Conservation (phyloP, 139 green algal species). For the Tetradesmus lagerheimii region DNA sequence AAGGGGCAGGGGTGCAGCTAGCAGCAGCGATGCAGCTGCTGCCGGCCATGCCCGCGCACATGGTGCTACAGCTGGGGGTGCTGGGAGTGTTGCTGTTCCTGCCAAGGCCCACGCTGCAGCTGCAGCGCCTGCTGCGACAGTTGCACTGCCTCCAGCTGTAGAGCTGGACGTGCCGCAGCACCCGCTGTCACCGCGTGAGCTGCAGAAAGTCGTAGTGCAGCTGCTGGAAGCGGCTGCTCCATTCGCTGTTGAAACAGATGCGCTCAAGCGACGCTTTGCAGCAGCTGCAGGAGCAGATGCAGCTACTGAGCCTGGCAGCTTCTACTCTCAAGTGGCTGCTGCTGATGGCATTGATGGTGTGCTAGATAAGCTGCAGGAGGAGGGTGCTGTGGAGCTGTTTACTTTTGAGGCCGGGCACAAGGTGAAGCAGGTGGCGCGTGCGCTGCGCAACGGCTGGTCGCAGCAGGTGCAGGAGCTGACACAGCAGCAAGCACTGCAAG, state of each 20-base stretch:
- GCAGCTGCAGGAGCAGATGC: background rate
- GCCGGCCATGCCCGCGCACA: background rate
- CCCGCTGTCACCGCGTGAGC: background rate
- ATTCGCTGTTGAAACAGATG: background rate
- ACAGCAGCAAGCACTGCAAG: background rate
- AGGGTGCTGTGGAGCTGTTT: constrained; percentile 13
- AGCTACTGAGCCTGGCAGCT: background rate
- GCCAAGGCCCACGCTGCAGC: too few species aligned
- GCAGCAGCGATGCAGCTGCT: background rate
- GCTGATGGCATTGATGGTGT: background rate
- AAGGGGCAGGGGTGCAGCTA: background rate
- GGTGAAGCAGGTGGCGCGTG: background rate
- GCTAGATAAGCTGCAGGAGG: background rate
- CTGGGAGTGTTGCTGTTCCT: background rate
- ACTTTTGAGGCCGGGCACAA: background rate
- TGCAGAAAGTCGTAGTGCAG: background rate
- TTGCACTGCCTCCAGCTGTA: background rate
- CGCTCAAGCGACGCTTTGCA: background rate
- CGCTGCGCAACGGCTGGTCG: background rate
- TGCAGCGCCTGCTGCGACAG: too few species aligned
- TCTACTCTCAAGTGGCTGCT: too few species aligned
- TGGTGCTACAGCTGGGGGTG: background rate
- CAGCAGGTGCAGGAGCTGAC: constrained; percentile 1
- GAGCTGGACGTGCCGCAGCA: background rate
- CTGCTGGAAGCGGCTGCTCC: background rate